Conservation (phyloP, 495 filamentous ascomycete species). For the Penicillium diatomitis region DNA sequence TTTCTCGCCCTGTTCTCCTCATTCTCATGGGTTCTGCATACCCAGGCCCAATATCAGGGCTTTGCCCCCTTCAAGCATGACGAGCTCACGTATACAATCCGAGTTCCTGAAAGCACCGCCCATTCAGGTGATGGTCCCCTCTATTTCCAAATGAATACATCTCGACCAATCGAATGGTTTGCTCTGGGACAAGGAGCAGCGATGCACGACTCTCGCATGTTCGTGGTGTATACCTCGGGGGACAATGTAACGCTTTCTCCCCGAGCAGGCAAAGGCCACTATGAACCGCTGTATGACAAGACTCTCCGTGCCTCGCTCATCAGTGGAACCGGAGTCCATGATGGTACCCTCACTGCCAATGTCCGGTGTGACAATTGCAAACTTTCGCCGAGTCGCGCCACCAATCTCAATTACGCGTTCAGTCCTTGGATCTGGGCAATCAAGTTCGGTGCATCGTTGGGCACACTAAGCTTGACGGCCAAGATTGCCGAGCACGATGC, state of each 20-base stretch:
- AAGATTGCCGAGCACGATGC: slow-evolving; percentile 50
- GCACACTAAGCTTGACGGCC: slow-evolving; percentile 39
- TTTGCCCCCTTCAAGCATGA: slow-evolving; percentile 16
- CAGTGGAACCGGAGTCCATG: slow-evolving; percentile 48
- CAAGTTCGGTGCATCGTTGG: slow-evolving; percentile 47
- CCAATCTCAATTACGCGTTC: slow-evolving; percentile 30
- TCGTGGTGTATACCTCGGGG: slow-evolving; percentile 53
- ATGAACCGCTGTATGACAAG: slow-evolving; percentile 44
- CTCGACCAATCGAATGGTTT: slow-evolving; percentile 52
- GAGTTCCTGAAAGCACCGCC: slow-evolving; percentile 21
- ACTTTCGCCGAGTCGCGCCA: slow-evolving; percentile 43
- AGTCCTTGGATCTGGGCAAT: slow-evolving; percentile 60
- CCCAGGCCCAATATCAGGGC: slow-evolving; percentile 16
- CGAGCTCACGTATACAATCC: slow-evolving; percentile 26
- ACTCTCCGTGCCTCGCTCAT: slow-evolving; percentile 44
- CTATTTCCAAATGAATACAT: slow-evolving; percentile 58
- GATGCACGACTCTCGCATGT: slow-evolving; percentile 61
- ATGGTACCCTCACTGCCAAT: slow-evolving; percentile 53
- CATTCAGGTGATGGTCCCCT: slow-evolving; percentile 29
- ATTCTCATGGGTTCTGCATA: no score
- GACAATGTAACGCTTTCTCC: slow-evolving; percentile 60
- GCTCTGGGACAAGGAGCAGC: slow-evolving; percentile 51
- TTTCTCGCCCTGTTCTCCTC: no score
- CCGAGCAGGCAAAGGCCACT: slow-evolving; percentile 44
- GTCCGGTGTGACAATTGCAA: slow-evolving; percentile 50